Percentiles rank a stretch among this genome's conserved stretches.
Evolutionary conservation across 164 flowering plant genomes (phyloP).

Genomic region (Sedum album): DNA sequence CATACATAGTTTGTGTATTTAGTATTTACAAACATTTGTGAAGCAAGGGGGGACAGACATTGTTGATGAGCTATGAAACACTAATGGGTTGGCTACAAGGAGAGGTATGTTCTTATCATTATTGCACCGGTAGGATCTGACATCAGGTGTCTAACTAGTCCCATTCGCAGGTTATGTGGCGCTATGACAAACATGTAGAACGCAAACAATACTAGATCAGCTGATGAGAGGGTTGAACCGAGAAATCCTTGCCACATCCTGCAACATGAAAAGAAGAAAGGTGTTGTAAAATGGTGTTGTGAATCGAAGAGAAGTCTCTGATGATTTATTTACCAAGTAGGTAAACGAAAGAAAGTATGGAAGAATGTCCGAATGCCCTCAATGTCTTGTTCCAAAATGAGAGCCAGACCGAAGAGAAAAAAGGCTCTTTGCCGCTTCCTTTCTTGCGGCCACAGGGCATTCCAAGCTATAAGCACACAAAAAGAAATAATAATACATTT

Average conservation of each 20-base stretch:
- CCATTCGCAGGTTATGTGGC: slow-evolving; percentile 69
- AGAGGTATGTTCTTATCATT: slow-evolving; percentile 75
- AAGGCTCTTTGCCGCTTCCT: slow-evolving; percentile 93
- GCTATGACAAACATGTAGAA: slow-evolving; percentile 90
- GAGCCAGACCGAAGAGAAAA: slow-evolving; percentile 93
- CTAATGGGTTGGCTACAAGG: slow-evolving; percentile 21
- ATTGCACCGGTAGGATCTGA: slow-evolving; percentile 89
- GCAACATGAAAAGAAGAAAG: slow-evolving; percentile 15
- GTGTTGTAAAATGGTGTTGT: neutral
- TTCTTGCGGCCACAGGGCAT: slow-evolving; percentile 94
- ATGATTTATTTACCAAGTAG: slow-evolving; percentile 49
- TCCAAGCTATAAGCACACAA: slow-evolving; percentile 61
- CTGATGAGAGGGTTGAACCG: slow-evolving; percentile 81
- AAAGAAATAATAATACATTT: neutral
- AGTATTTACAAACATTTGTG: neutral
- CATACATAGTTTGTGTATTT: too few species aligned
- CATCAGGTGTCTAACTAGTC: slow-evolving; percentile 70
- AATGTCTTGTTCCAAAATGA: slow-evolving; percentile 77
- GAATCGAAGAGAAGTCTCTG: neutral
- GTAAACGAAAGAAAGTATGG: slow-evolving; percentile 78
- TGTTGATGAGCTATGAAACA: neutral
- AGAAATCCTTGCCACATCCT: slow-evolving; percentile 99
- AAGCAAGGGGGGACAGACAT: neutral
- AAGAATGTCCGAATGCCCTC: slow-evolving; percentile 85
- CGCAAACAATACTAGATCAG: slow-evolving; percentile 70